Conservation (phyloP, 1,284 basidiomycete genomes). For the Anthracocystis walkeri region DNA sequence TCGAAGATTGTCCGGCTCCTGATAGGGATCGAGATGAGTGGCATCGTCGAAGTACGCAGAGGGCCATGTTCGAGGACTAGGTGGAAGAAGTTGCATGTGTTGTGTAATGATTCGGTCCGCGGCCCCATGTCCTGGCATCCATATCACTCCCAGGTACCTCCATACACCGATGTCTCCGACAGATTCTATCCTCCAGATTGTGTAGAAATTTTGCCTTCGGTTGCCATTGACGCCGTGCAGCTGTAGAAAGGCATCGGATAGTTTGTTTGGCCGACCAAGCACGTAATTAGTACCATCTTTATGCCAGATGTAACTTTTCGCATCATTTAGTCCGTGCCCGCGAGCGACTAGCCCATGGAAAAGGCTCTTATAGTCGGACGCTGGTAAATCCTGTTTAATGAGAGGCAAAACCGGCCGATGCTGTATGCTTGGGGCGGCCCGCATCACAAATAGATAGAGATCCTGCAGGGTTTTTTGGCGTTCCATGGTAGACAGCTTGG, state of each 20-base stretch:
- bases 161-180: constrained; percentile 3
- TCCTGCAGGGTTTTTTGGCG: too few relatives aligned
- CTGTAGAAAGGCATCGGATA: background rate
- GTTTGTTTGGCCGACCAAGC: background rate
- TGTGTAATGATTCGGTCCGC: background rate
- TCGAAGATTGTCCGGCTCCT: too few relatives aligned
- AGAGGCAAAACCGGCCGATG: background rate
- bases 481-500: too few relatives aligned
- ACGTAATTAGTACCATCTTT: background rate
- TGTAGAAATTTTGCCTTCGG: background rate
- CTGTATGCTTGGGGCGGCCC: too few relatives aligned
- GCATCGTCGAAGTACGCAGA: too few relatives aligned
- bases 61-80: too few relatives aligned
- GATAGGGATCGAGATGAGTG: too few relatives aligned
- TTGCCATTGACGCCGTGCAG: background rate
- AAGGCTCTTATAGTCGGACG: background rate
- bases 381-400: background rate
- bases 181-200: constrained; percentile 8
- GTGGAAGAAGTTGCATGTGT: background rate
- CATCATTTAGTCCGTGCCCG: background rate
- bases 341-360: background rate
- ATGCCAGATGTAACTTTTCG: background rate
- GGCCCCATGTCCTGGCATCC: background rate
- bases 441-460: too few relatives aligned
- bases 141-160: constrained; percentile 11